Evolutionary conservation across 805 yeast species (phyloP), one percentile per base, ranked within the genome.

Genomic region (Wickerhamomyces kurtzmanii): DNA sequence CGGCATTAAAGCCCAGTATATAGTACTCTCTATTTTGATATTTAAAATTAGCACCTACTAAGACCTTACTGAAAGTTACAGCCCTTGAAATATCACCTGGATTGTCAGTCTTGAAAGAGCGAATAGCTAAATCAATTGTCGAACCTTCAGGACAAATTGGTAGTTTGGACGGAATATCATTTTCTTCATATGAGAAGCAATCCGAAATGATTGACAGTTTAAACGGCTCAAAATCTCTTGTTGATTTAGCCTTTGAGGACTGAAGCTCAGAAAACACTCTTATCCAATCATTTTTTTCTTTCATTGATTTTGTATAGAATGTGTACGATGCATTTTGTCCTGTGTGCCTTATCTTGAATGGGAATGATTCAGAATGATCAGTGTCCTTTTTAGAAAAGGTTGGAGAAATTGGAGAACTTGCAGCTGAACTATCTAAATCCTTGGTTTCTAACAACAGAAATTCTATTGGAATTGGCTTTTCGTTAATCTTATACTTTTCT

Each of bases 131-230:
- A 41, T 67, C 67, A 20, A 75, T 49, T 6, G 70, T 75, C 15
- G 77, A 76, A 12, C 64, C 59, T 13, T 63, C 56, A 0, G 71
- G 65, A 29, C 69, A 61, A 1, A 70, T 48, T 5, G 77, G 80
- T 22, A 79, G 30, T 42, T 67, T 74, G 3, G 47, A 47, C 2
- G 75, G 62, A 13, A 64, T 58, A 22, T 63, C 68, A 6, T 62
- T 54, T 4, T 61, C 66, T n/a, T 72, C 79, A 47, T 76, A 80
- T 2, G 75, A 77, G 51, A 82, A 83, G 15, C 66, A 59, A 39
- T 75, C 79, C 6, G 78, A 58, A 6, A 83, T 43, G 6, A 70
- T 61, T 20, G 57, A 53, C 22, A 80, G 43, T 8, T 57, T 43
- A 45, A 76, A 76, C 0, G 83, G 78, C 32, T 70, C 79, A 2